Base-by-base conservation (phyloP, 768 basidiomycete species). In the Daedaleopsis sinensis region DNA sequence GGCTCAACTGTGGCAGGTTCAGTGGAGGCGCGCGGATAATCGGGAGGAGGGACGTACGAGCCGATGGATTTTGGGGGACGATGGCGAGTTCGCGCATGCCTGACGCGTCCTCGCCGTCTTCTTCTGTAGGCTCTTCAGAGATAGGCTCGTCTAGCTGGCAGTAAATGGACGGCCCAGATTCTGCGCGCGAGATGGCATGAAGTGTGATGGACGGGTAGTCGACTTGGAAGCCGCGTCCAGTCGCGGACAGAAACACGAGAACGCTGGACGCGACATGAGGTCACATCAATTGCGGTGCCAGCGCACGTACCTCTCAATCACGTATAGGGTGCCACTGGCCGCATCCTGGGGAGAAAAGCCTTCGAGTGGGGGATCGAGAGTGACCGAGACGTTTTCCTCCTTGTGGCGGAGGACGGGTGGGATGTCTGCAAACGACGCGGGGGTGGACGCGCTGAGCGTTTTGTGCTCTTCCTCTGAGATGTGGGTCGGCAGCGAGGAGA, bases 201-300 rank as follows among this genome's bases (percentile, higher is more conserved):
- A 99, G 83, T 1, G 94, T 96, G 70, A 99, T 91, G 6, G 89
- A 80, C 11, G 93, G 94, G 73, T 96, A 98, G 59, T 88, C 80
- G 70, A 98, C 84, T 65, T 91, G 86, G 74, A 98, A 89, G 16
- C 93, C 94, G 47, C 79, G 78, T 16, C 87, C 87, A 1, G 85
- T 79, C 12, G 83, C 68, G 3, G 90, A 86, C 75, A 91, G 83
- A 82, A 92, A 96, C 3, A 85, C 84, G 42, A 97, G 82, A 16
- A 83, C 86, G 64, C 94, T 94, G 67, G 11, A 61, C 36, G 6
- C 27, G 47, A 23, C 11, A 27, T 53, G 52, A 37, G 46, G 58
- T 52, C 5, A 32, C n/a, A 4, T 12, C 6, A 27, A 16, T n/a
- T 3, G 21, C 19, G 0, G 0, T 5, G 0, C 19, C 5, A n/a